phyloP scores from a whole-genome alignment of 768 basidiomycete genomes.

The Brasilioporus rufonigricans region DNA sequence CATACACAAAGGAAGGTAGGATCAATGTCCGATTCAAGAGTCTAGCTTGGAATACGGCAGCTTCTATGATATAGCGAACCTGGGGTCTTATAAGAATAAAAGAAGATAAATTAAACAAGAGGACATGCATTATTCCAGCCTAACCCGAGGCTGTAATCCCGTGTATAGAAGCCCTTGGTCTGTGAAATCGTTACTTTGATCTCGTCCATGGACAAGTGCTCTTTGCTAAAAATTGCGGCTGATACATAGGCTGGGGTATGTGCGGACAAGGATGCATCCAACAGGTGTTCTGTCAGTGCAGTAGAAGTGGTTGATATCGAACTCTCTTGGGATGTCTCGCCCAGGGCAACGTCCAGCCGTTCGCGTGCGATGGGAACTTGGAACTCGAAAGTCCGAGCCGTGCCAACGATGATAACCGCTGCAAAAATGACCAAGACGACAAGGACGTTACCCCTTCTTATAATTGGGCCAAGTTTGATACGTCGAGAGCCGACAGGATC shows the following conservation, averaged over 20 bases:
- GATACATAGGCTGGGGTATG: background rate
- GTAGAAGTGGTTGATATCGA: background rate
- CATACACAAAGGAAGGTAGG: slow-evolving; percentile 42
- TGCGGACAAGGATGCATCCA: background rate
- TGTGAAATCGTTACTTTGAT: slow-evolving; percentile 33
- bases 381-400: slow-evolving; percentile 12
- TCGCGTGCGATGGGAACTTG: slow-evolving; percentile 3
- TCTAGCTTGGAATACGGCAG: slow-evolving; percentile 37
- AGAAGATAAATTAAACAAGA: background rate
- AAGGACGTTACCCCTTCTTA: slow-evolving; percentile 10
- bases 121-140: slow-evolving; percentile 44
- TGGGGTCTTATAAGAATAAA: slow-evolving; percentile 10
- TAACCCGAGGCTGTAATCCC: slow-evolving; percentile 44
- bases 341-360: background rate
- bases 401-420: slow-evolving; percentile 8
- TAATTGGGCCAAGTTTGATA: slow-evolving; percentile 1
- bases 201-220: slow-evolving; percentile 29
- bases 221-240: slow-evolving; percentile 3
- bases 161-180: slow-evolving; percentile 40
- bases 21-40: slow-evolving; percentile 41
- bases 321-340: background rate
- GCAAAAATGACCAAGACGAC: slow-evolving; percentile 1
- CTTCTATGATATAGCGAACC: slow-evolving; percentile 47
- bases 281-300: background rate
- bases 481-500: background rate